Conservation (phyloP, 2,329 filamentous ascomycete genomes). For the Ophiostoma piceae region DNA sequence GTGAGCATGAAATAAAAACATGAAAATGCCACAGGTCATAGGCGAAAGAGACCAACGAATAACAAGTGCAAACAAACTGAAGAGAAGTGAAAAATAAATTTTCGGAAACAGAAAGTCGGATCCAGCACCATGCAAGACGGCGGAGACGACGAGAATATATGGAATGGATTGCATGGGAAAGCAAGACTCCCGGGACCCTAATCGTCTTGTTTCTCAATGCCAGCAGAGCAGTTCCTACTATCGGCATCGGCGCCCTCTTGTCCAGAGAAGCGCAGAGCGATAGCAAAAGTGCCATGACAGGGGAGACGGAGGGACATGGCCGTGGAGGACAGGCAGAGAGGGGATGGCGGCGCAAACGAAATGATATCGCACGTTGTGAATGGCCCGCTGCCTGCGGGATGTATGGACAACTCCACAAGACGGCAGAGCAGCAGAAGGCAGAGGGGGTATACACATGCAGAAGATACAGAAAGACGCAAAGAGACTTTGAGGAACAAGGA, state of each 20-base stretch:
- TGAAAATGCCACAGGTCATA: background rate
- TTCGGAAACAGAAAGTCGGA: background rate
- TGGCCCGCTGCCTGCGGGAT: background rate
- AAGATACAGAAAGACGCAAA: too few relatives aligned
- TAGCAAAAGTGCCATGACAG: background rate
- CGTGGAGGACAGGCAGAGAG: background rate
- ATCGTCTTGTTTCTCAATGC: background rate
- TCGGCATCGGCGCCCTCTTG: background rate
- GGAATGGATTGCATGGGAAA: background rate
- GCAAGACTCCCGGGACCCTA: background rate
- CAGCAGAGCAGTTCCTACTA: background rate
- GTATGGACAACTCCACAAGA: background rate
- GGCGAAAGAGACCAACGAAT: background rate
- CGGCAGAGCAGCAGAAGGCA: background rate
- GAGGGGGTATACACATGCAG: background rate
- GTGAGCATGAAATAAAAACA: background rate
- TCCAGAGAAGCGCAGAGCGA: background rate
- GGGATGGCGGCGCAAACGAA: slow-evolving; percentile 6
- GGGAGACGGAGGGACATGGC: too few relatives aligned
- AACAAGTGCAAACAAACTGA: background rate
- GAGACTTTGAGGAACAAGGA: background rate
- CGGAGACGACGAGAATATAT: slow-evolving; percentile 23
- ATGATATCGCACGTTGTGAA: background rate
- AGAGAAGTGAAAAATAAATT: background rate
- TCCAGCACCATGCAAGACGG: slow-evolving; percentile 18